Conservation (phyloP, 2,329 filamentous ascomycete species). For the Macrophomina phaseolina region DNA sequence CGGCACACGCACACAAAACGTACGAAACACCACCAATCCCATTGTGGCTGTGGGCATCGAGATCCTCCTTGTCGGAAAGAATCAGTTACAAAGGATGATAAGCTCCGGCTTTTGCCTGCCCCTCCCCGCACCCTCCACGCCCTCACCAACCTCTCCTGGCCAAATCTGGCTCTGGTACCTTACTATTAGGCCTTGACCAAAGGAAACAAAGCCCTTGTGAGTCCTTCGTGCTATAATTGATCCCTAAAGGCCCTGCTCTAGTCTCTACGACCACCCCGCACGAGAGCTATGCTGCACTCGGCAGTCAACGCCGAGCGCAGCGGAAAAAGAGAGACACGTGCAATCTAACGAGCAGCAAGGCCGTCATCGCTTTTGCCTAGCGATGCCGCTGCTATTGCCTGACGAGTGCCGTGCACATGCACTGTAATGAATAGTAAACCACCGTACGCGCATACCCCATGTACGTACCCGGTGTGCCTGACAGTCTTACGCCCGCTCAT, state of each 20-base stretch:
- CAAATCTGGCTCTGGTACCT: neutral
- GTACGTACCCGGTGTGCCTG: too few relatives aligned
- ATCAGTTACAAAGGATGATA: neutral
- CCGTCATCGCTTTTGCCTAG: neutral
- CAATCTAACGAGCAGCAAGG: neutral
- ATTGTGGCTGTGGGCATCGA: neutral
- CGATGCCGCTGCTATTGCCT: neutral
- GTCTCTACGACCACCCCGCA: neutral
- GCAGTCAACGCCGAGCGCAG: slow-evolving; percentile 7
- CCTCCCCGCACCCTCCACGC: neutral
- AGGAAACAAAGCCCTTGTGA: neutral
- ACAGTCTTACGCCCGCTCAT: too few relatives aligned
- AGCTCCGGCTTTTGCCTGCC: neutral
- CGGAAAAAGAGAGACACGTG: neutral
- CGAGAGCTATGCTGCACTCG: neutral
- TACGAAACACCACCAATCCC: neutral
- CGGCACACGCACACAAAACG: neutral
- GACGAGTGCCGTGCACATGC: too few relatives aligned
- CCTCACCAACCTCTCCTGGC: neutral
- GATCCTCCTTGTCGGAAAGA: slow-evolving; percentile 1
- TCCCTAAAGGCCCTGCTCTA: slow-evolving; percentile 9
- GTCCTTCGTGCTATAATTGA: neutral
- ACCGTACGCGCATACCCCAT: too few relatives aligned
- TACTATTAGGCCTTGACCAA: neutral
- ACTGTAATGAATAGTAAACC: too few relatives aligned